A percentile compares a stretch with the other conserved stretches of the same genome.
Evolutionary conservation across 2,329 filamentous ascomycete genomes (phyloP).

Genomic region (Xylaria sp.): DNA sequence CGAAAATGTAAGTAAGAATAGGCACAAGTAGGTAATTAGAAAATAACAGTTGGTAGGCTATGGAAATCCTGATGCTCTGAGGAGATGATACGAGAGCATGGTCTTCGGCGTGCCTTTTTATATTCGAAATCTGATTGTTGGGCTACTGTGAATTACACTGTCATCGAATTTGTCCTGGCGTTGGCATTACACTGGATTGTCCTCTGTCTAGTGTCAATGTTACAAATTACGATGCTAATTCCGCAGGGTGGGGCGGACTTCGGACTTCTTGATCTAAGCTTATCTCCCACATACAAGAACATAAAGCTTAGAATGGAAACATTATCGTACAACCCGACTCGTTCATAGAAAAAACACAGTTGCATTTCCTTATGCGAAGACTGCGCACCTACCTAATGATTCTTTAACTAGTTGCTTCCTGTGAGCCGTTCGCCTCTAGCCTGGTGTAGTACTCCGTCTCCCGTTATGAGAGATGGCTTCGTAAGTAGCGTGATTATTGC

Average conservation of each 20-base stretch:
- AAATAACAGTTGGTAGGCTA: background rate
- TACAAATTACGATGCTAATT: conserved; percentile 9
- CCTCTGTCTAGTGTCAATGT: background rate
- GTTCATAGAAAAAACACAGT: background rate
- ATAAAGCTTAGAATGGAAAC: background rate
- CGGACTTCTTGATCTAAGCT: conserved; percentile 11
- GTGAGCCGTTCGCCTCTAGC: background rate
- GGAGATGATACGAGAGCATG: background rate
- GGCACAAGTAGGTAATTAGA: background rate
- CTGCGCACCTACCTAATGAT: background rate
- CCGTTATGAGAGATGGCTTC: too few relatives aligned
- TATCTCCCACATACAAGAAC: conserved; percentile 9
- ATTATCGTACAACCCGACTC: background rate
- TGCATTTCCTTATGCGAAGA: background rate
- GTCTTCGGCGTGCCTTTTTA: background rate
- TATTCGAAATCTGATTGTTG: background rate
- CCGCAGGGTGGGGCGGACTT: conserved; percentile 13
- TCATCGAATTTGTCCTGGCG: background rate
- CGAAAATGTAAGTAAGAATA: background rate
- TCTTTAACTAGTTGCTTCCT: background rate
- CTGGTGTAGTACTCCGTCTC: background rate
- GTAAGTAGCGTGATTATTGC: too few relatives aligned
- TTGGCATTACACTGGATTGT: background rate
- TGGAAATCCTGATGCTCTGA: background rate
- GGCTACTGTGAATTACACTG: background rate